Base-by-base conservation (phyloP, 129 eudicot genomes). In the Flaveria ramosissima region DNA sequence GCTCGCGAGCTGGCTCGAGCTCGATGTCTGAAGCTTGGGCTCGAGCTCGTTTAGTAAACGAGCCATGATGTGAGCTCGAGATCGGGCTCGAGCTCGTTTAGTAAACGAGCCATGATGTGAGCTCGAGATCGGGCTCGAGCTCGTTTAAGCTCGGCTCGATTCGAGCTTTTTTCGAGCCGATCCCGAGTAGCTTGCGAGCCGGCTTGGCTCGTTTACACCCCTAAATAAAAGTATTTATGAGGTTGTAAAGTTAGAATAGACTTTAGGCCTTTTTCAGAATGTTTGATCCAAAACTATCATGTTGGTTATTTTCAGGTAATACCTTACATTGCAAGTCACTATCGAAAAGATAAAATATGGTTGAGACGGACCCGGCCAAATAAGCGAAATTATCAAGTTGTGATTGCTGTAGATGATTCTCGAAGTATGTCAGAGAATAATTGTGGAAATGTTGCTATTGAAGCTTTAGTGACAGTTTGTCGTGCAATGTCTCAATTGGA, bases 401-500 rank as follows among this genome's bases (percentile, higher is more conserved):
- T 92, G 67, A 89, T 95, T 79, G 97, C 97, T 2, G 92, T 95
- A 51, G 99, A 95, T 75, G 97, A 95, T 81, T 95, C 99, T n/a
- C 87, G 94, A 52, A 95, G 99, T 85, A 95, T 95, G 99, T 88
- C 92, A 19, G 97, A 91, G 82, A 92, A 84, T 63, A 65, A 71
- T 76, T 89, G 97, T 21, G 97, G 97, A 16, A 82, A 77, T 84
- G 86, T 89, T 72, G 99, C 99, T 17, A 81, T 92, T 71, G 97
- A 95, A 85, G 96, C 99, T 69, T 84, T 95, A 74, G 97, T 95
- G 70, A 91, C 99, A 6, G 99, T 95, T 59, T 95, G 97, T 50
- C 94, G 97, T 70, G 99, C 99, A 19, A 89, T 95, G 97, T 84
- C 99, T 48, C 99, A 95, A 70, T 60, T 92, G 48, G 99, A 95